Evolutionary conservation across 345 rosid genomes (phyloP).

Genomic region (Eucalyptus brandiana): DNA sequence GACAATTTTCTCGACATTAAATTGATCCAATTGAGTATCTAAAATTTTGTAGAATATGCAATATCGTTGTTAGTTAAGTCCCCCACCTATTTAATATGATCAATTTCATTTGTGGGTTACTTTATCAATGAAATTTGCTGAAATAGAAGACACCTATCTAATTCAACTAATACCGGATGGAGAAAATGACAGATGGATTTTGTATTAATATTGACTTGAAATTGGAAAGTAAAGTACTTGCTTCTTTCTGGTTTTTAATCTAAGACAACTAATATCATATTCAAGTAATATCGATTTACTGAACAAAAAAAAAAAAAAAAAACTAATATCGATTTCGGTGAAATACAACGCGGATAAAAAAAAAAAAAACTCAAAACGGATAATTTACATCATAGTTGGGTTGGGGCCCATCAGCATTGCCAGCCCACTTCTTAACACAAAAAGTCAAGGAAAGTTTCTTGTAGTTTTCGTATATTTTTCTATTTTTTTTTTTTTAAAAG

Average conservation of each 20-base stretch:
- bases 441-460: not conserved
- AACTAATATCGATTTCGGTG: not conserved
- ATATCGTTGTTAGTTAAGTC: not conserved
- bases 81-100: not conserved
- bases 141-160: not conserved
- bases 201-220: not conserved
- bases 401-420: not conserved
- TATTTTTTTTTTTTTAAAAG: not conserved
- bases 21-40: not conserved
- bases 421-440: not conserved
- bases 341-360: not conserved
- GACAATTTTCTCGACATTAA: not conserved
- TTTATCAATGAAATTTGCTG: not conserved
- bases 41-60: not conserved
- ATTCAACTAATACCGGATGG: not conserved
- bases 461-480: not conserved
- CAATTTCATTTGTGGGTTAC: not conserved
- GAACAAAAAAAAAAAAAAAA: too few relatives aligned
- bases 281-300: not conserved
- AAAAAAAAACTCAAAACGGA: not conserved
- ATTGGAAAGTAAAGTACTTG: not conserved
- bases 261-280: not conserved
- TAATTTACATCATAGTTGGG: not conserved
- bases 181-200: not conserved
- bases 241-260: not conserved